phyloP scores from a whole-genome alignment of 257 asterid genomes.

The Petunia axillaris region DNA sequence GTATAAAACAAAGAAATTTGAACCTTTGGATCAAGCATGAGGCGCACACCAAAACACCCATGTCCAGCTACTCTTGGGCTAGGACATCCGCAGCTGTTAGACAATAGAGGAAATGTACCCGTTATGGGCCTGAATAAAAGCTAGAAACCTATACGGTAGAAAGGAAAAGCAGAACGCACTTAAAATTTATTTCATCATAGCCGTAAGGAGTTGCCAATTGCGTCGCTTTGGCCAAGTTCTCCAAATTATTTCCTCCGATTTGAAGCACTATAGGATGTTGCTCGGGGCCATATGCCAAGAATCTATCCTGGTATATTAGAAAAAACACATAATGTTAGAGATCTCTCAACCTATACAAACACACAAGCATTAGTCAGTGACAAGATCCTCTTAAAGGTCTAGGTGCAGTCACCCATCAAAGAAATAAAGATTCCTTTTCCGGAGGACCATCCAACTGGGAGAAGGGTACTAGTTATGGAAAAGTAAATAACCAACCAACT shows the following conservation, averaged over 20 bases:
- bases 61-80: constrained; percentile 96
- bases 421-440: not conserved
- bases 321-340: constrained; percentile 35
- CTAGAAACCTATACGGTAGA: constrained; percentile 15
- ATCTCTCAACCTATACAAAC: not conserved
- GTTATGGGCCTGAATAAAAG: constrained; percentile 31
- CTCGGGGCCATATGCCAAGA: constrained; percentile 83
- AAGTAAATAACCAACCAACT: not conserved
- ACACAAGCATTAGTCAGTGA: not conserved
- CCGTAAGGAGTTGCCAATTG: constrained; percentile 86
- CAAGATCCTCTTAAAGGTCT: not conserved
- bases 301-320: constrained; percentile 68
- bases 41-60: constrained; percentile 94
- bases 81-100: constrained; percentile 95
- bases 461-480: not conserved
- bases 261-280: constrained; percentile 98
- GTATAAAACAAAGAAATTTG: constrained; percentile 32
- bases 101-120: constrained; percentile 27
- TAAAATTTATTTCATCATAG: constrained; percentile 93
- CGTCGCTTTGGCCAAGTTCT: constrained; percentile 83
- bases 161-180: constrained; percentile 51
- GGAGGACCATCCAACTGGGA: constrained; percentile 4
- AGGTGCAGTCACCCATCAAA: not conserved
- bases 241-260: constrained; percentile 90
- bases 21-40: constrained; percentile 98